Evolutionary conservation across 441 rosid genomes (phyloP).

Genomic region (Jatropha multifida): DNA sequence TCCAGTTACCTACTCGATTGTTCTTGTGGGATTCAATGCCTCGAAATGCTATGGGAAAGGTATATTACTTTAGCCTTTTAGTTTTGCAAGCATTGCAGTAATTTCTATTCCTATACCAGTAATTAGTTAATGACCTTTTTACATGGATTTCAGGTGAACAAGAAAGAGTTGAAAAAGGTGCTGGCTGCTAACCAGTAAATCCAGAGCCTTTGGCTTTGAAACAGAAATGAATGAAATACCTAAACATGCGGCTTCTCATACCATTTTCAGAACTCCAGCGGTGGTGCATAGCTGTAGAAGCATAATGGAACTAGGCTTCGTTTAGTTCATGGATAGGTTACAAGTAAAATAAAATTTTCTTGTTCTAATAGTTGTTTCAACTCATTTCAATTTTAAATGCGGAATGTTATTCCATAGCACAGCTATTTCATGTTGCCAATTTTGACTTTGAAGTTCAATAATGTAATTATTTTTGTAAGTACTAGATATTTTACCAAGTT

Average conservation of each 20-base stretch:
- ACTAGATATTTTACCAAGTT: too few relatives aligned
- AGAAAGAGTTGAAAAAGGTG: constrained; percentile 78
- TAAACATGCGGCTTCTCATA: background rate
- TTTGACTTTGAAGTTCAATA: background rate
- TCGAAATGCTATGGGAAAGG: constrained; percentile 99
- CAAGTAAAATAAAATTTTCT: background rate
- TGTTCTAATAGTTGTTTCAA: background rate
- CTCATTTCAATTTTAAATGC: background rate
- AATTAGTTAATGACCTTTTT: background rate
- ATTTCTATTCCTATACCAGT: background rate
- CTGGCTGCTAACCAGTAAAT: constrained; percentile 40
- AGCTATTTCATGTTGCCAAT: background rate
- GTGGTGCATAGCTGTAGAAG: background rate
- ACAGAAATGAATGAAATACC: background rate
- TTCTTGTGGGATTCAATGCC: constrained; percentile 88
- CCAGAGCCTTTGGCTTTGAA: background rate
- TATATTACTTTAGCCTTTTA: constrained; percentile 19
- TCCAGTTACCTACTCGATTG: constrained; percentile 81
- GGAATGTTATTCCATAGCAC: background rate
- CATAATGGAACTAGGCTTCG: background rate
- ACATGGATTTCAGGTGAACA: constrained; percentile 66
- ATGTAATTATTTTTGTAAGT: background rate
- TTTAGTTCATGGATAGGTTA: background rate
- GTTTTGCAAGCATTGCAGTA: background rate
- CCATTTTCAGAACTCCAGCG: background rate